These are phyloP conservation scores for Metarhizium rileyi DNA, from an alignment of 2,329 filamentous ascomycete species.

Conservation along the genomic window DNA sequence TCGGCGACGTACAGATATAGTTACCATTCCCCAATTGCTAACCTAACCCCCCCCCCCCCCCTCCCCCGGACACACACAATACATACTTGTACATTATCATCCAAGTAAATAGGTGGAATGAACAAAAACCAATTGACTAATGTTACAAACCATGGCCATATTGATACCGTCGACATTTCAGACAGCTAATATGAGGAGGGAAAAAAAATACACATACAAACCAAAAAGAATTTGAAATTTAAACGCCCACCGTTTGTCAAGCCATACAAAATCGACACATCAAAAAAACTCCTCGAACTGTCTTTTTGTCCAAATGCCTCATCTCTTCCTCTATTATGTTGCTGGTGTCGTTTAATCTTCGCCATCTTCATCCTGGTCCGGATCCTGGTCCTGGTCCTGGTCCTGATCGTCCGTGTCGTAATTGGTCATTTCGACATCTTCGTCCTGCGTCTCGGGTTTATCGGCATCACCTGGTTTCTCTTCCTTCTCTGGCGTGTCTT, in stretches of 20 bases:
- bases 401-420: slow-evolving; percentile 33
- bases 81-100: neutral
- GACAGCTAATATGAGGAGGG: too few species aligned
- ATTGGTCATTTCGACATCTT: slow-evolving; percentile 40
- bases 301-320: neutral
- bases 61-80: neutral
- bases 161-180: neutral
- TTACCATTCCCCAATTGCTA: neutral
- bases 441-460: slow-evolving; percentile 29
- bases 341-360: slow-evolving; percentile 23
- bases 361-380: slow-evolving; percentile 15
- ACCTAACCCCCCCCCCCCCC: too few species aligned
- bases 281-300: slow-evolving; percentile 3
- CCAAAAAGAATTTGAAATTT: too few species aligned
- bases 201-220: too few species aligned
- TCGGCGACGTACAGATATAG: neutral
- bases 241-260: neutral
- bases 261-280: neutral
- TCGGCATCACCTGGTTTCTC: slow-evolving; percentile 12
- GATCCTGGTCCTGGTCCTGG: slow-evolving; percentile 20
- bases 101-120: neutral
- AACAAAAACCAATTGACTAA: neutral
- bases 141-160: neutral
- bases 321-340: neutral
- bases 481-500: slow-evolving; percentile 12